phyloP scores from a whole-genome alignment of 371 early-diverging fungal genomes.

The Funneliformis caledonium region DNA sequence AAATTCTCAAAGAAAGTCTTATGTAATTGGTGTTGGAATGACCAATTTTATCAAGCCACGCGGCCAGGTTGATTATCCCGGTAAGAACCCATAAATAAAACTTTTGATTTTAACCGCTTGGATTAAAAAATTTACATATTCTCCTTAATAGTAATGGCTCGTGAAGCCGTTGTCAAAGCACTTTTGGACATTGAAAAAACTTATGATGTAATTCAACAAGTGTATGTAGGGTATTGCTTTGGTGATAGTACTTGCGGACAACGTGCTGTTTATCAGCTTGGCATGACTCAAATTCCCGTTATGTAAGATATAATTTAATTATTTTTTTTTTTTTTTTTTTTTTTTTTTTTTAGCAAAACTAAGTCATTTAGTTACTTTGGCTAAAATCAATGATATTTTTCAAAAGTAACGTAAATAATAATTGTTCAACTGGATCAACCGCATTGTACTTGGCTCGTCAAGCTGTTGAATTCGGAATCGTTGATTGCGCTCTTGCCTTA shows the following conservation, averaged over 20 bases:
- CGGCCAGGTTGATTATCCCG: slow-evolving; percentile 19
- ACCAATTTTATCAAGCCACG: slow-evolving; percentile 62
- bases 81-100: background rate
- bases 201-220: slow-evolving; percentile 69
- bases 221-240: slow-evolving; percentile 65
- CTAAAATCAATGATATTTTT: background rate
- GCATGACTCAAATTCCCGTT: slow-evolving; percentile 67
- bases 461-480: slow-evolving; percentile 66
- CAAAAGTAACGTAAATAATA: slow-evolving; percentile 76
- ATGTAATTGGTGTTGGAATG: slow-evolving; percentile 71
- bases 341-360: background rate
- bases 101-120: background rate
- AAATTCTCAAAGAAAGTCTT: slow-evolving; percentile 43
- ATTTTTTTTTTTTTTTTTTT: background rate
- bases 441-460: slow-evolving; percentile 76
- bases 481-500: slow-evolving; percentile 77
- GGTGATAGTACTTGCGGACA: slow-evolving; percentile 79
- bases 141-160: slow-evolving; percentile 60
- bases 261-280: slow-evolving; percentile 72
- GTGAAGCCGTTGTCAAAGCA: slow-evolving; percentile 77
- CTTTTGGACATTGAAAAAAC: slow-evolving; percentile 70
- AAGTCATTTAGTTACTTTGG: background rate
- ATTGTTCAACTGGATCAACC: slow-evolving; percentile 80
- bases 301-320: slow-evolving; percentile 10
- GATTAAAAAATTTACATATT: background rate